These are phyloP conservation scores for Talaromyces verruculosus DNA, from an alignment of 2,329 filamentous ascomycete species.

Conservation along the genomic window DNA sequence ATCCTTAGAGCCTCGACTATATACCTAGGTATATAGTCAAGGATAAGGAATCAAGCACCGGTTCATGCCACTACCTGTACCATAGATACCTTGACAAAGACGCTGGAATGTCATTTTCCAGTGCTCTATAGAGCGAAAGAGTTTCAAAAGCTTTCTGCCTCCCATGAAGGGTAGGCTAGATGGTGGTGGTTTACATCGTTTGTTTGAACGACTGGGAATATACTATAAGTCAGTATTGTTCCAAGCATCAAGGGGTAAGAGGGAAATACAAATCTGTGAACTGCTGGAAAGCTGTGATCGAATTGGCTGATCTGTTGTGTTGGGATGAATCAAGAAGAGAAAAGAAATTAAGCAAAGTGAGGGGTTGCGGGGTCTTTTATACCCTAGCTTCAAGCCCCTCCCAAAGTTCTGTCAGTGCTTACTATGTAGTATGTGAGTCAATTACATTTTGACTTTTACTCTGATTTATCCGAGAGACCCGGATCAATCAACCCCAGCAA, in stretches of 20 bases:
- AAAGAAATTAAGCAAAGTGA: conserved; percentile 21
- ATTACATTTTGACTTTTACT: background rate
- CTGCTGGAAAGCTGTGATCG: background rate
- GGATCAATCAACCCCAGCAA: conserved; percentile 4
- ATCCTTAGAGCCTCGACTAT: conserved; percentile 23
- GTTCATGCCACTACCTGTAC: conserved; percentile 59
- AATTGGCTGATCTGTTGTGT: conserved; percentile 5
- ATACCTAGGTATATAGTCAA: background rate
- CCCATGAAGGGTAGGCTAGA: conserved; percentile 26
- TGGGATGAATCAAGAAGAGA: conserved; percentile 16
- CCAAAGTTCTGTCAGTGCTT: background rate
- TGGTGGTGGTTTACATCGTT: conserved; percentile 29
- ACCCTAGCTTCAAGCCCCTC: background rate
- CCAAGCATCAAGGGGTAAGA: background rate
- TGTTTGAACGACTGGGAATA: conserved; percentile 7
- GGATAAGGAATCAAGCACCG: conserved; percentile 56
- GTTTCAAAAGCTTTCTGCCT: conserved; percentile 41
- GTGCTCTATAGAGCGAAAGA: conserved; percentile 38
- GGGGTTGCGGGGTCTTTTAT: conserved; percentile 23
- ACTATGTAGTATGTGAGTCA: background rate
- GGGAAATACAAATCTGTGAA: conserved; percentile 20
- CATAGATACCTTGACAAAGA: conserved; percentile 51
- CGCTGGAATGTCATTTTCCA: conserved; percentile 15
- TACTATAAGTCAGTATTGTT: conserved; percentile 16
- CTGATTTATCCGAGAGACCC: conserved; percentile 5